Evolutionary conservation across 257 asterid genomes (phyloP).

Genomic region (Solanum sparsipilum): DNA sequence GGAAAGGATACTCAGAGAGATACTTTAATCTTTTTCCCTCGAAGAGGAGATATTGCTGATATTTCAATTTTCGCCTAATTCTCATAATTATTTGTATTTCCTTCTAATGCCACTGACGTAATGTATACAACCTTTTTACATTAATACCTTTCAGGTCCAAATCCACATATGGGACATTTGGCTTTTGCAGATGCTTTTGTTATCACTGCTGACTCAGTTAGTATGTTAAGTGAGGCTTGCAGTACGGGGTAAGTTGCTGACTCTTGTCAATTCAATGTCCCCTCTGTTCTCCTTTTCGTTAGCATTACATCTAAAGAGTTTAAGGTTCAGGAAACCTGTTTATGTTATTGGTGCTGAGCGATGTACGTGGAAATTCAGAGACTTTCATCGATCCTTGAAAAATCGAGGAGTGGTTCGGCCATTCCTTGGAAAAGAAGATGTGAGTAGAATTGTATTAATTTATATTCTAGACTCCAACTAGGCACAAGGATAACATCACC

Average conservation of each 20-base stretch:
- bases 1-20: background rate
- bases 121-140: background rate
- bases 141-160: constrained; percentile 41
- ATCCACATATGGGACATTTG: constrained; percentile 91
- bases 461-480: background rate
- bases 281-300: background rate
- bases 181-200: constrained; percentile 87
- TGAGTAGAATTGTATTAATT: constrained; percentile 12
- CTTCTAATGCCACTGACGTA: background rate
- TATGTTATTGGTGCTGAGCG: constrained; percentile 77
- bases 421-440: constrained; percentile 65
- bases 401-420: constrained; percentile 54
- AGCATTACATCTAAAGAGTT: constrained; percentile 13
- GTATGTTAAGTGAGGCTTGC: constrained; percentile 97
- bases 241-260: constrained; percentile 64
- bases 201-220: constrained; percentile 84
- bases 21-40: background rate
- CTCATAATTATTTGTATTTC: background rate
- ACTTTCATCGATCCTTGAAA: constrained; percentile 49
- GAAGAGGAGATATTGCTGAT: background rate
- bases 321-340: constrained; percentile 74
- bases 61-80: background rate
- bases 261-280: background rate
- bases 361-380: constrained; percentile 76
- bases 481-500: background rate